Evolutionary conservation across 257 asterid species (phyloP).

Genomic region (Solanum infundibuliforme): DNA sequence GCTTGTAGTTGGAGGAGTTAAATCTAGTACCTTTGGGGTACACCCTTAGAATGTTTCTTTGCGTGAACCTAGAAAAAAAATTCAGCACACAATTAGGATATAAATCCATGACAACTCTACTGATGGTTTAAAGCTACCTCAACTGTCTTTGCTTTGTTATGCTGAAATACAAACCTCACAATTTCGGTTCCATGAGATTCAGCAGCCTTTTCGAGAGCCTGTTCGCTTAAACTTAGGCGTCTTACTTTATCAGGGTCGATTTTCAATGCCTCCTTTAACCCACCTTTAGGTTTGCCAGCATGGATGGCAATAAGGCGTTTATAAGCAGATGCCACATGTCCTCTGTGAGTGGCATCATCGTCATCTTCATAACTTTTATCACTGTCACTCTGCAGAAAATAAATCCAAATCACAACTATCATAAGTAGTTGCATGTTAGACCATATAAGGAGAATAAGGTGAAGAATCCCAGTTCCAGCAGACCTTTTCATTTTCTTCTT

Average conservation of each 20-base stretch:
- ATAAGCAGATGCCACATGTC: constrained; percentile 37
- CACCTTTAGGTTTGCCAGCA: constrained; percentile 85
- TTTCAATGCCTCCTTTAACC: constrained; percentile 54
- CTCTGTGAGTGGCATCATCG: constrained; percentile 32
- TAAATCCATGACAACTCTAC: neutral
- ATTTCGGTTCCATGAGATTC: constrained; percentile 47
- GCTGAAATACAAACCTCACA: constrained; percentile 43
- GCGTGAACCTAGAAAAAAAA: constrained; percentile 52
- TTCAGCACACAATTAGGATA: constrained; percentile 5
- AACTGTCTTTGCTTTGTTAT: neutral
- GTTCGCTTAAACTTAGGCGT: constrained; percentile 94
- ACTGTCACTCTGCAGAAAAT: constrained; percentile 2
- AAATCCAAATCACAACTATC: neutral
- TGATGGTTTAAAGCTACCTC: neutral
- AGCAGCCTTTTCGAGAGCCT: constrained; percentile 74
- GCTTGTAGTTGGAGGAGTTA: constrained; percentile 77
- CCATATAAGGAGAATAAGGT: neutral
- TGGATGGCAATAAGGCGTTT: constrained; percentile 75
- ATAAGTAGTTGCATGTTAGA: neutral
- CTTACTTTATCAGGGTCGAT: constrained; percentile 67
- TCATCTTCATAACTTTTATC: constrained; percentile 32
- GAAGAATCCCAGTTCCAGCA: neutral
- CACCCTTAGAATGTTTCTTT: constrained; percentile 62
- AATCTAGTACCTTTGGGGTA: constrained; percentile 82
- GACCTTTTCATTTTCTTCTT: constrained; percentile 44